Evolutionary conservation across 495 filamentous ascomycete genomes (phyloP).

Genomic region (Astrocystis sublimbata): DNA sequence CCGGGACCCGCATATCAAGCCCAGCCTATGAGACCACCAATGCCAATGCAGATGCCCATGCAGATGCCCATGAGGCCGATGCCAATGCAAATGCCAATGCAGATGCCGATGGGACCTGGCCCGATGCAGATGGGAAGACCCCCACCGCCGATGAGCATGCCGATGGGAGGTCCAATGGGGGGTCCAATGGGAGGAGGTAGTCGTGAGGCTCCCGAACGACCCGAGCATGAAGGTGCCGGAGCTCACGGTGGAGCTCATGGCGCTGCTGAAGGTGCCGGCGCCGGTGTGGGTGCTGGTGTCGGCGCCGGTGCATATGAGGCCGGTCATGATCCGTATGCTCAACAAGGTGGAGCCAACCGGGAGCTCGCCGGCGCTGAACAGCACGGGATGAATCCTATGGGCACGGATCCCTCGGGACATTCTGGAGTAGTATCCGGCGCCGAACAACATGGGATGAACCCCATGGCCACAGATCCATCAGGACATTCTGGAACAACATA

Average conservation of each 20-base stretch:
- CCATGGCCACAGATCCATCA: background rate
- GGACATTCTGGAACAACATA: too few relatives aligned
- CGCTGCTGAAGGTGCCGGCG: background rate
- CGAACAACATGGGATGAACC: background rate
- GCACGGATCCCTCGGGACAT: background rate
- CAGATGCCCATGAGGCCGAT: background rate
- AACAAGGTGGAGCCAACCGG: background rate
- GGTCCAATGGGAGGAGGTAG: constrained; percentile 5
- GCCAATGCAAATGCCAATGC: constrained; percentile 1
- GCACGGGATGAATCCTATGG: background rate
- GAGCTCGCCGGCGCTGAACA: background rate
- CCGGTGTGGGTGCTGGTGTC: background rate
- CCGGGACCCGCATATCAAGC: background rate
- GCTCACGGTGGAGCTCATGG: background rate
- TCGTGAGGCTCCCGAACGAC: background rate
- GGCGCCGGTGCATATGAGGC: background rate
- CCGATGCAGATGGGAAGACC: too few relatives aligned
- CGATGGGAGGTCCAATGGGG: background rate
- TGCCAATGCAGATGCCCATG: constrained; percentile 8
- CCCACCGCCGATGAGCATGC: background rate
- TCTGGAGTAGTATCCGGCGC: background rate
- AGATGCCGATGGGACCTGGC: background rate
- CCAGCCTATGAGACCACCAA: constrained; percentile 1
- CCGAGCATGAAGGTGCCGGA: constrained; percentile 1
- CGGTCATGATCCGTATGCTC: constrained; percentile 1